These are phyloP conservation scores for Fusarium circinatum DNA, from an alignment of 2,329 filamentous ascomycete genomes.

Conservation along the genomic window DNA sequence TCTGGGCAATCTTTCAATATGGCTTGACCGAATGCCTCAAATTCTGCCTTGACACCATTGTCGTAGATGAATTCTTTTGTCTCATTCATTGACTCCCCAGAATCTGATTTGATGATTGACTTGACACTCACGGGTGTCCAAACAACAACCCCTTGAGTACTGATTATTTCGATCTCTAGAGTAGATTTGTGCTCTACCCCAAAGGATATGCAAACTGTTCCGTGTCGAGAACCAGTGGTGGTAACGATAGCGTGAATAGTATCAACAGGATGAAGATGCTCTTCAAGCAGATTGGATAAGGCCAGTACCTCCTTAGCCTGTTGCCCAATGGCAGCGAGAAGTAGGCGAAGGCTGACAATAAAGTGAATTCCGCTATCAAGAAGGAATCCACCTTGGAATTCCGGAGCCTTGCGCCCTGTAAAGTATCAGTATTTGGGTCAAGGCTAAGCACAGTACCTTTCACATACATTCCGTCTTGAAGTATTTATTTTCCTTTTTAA, in stretches of 20 bases:
- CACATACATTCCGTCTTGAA: not conserved
- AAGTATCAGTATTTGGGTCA: not conserved
- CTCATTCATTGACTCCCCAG: not conserved
- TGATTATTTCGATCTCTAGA: not conserved
- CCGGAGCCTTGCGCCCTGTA: constrained; percentile 7
- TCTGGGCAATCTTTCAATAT: not conserved
- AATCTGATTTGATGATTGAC: not conserved
- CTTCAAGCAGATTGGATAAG: constrained; percentile 6
- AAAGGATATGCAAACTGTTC: not conserved
- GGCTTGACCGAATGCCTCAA: not conserved
- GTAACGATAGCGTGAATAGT: not conserved
- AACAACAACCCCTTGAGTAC: not conserved
- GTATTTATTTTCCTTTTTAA: not conserved
- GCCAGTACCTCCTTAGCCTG: not conserved
- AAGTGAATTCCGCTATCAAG: constrained; percentile 28
- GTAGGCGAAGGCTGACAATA: constrained; percentile 9
- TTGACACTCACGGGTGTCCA: not conserved
- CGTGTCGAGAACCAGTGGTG: not conserved
- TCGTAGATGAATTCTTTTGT: not conserved
- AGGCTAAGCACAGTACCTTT: too few relatives aligned
- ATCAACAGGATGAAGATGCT: constrained; percentile 14
- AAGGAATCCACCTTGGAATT: constrained; percentile 1
- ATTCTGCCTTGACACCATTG: not conserved
- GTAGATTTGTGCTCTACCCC: not conserved
- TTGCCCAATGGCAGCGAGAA: constrained; percentile 3